A percentile compares a stretch with the other conserved stretches of the same genome.
Conservation (phyloP, 805 yeast species). For the Teunomyces gatunensis region DNA sequence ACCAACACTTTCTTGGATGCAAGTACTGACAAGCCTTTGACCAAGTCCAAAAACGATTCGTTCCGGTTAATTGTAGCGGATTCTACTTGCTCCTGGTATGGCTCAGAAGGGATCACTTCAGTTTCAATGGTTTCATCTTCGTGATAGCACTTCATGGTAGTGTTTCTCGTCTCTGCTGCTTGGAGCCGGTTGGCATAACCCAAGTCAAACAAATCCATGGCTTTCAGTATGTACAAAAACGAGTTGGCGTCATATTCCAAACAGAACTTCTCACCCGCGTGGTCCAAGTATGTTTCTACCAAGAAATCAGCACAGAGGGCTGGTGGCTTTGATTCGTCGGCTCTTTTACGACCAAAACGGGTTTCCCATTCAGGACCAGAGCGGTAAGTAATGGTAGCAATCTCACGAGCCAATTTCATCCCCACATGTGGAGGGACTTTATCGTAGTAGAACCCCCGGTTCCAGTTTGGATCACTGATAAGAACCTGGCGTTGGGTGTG, state of each 20-base stretch:
- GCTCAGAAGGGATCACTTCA: constrained; percentile 44
- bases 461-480: constrained; percentile 96
- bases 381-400: constrained; percentile 90
- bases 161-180: constrained; percentile 42
- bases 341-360: constrained; percentile 83
- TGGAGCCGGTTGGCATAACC: constrained; percentile 47
- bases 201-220: constrained; percentile 91
- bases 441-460: constrained; percentile 82
- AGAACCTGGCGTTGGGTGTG: constrained; percentile 90
- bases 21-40: constrained; percentile 61
- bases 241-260: constrained; percentile 90
- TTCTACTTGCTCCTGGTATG: constrained; percentile 53
- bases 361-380: constrained; percentile 98
- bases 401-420: constrained; percentile 90
- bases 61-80: constrained; percentile 48
- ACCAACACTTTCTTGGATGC: constrained; percentile 67
- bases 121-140: constrained; percentile 7
- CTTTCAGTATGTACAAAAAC: constrained; percentile 80
- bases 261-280: constrained; percentile 93
- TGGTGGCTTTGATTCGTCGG: constrained; percentile 74
- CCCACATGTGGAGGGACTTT: constrained; percentile 87
- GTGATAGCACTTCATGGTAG: constrained; percentile 24
- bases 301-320: constrained; percentile 91
- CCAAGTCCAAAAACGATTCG: constrained; percentile 59
- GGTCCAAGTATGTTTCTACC: constrained; percentile 90